A percentile compares a stretch with the other conserved stretches of the same genome.
Evolutionary conservation across 192 early-diverging fungal genomes (phyloP).

Genomic region (Lunasporangiospora selenospora): DNA sequence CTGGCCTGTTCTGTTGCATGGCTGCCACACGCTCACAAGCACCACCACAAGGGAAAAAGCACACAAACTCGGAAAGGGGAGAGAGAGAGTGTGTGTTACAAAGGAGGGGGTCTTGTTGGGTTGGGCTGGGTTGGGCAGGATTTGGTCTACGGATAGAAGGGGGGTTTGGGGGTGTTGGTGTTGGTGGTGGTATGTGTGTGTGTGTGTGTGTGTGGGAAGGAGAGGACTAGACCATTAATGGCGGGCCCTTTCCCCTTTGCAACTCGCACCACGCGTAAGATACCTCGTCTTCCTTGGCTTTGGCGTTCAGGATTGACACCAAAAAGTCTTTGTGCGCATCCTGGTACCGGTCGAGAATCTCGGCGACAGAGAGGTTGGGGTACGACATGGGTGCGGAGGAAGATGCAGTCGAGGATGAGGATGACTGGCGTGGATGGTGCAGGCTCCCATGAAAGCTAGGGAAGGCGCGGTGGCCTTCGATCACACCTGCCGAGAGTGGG

Average conservation of each 20-base stretch:
- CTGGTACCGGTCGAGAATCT: slow-evolving; percentile 18
- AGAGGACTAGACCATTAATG: neutral
- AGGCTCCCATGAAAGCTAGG: slow-evolving; percentile 27
- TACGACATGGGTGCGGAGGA: slow-evolving; percentile 9
- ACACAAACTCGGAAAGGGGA: too few species aligned
- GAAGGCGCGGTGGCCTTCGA: slow-evolving; percentile 39
- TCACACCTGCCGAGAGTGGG: slow-evolving; percentile 34
- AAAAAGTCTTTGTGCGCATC: slow-evolving; percentile 19
- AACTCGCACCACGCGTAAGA: neutral
- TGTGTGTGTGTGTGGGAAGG: neutral
- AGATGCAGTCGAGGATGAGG: too few species aligned
- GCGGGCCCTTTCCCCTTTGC: neutral
- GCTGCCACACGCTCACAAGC: too few species aligned
- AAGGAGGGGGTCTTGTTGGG: too few species aligned
- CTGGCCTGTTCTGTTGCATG: too few species aligned
- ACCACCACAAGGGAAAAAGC: too few species aligned
- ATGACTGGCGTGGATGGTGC: slow-evolving; percentile 7
- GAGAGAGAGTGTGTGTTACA: too few species aligned
- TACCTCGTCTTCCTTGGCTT: slow-evolving; percentile 23
- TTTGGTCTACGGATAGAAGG: too few species aligned
- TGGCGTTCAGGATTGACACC: slow-evolving; percentile 13
- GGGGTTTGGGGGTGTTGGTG: too few species aligned
- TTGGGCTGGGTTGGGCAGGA: too few species aligned
- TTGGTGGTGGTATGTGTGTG: too few species aligned
- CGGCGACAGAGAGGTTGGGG: slow-evolving; percentile 11